Conservation (phyloP, 192 early-diverging fungal genomes). For the Dimargaris xerosporica region DNA sequence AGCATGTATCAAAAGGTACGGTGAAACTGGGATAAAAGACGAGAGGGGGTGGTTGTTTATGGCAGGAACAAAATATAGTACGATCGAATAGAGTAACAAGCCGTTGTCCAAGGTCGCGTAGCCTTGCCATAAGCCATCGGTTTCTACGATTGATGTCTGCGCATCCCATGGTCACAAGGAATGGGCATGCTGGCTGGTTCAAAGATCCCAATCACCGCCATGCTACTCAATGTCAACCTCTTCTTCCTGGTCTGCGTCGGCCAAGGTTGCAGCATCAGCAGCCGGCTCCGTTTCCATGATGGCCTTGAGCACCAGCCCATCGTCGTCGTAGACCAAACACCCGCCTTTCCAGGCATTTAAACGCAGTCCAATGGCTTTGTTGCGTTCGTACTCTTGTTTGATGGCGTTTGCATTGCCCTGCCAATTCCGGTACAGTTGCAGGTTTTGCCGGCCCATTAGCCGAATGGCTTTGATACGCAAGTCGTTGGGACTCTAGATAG, state of each 20-base stretch:
- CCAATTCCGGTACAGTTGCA: conserved; percentile 78
- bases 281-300: conserved; percentile 20
- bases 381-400: conserved; percentile 53
- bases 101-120: no score
- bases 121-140: no score
- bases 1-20: no score
- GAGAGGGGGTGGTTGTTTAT: no score
- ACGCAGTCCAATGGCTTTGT: conserved; percentile 64
- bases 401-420: conserved; percentile 56
- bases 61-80: no score
- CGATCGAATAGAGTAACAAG: no score
- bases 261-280: conserved; percentile 7
- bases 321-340: conserved; percentile 68
- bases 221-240: conserved; percentile 9
- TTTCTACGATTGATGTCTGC: no score
- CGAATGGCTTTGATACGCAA: conserved; percentile 72
- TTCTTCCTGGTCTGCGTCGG: conserved; percentile 6
- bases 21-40: no score
- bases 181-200: no score
- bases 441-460: conserved; percentile 71
- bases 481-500: conserved; percentile 42
- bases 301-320: conserved; percentile 48
- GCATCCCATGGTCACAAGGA: no score
- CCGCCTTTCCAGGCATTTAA: conserved; percentile 66
- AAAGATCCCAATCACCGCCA: no score